phyloP scores from a whole-genome alignment of 1,139 yeast genomes.

The Saccharomycopsis crataegensis region DNA sequence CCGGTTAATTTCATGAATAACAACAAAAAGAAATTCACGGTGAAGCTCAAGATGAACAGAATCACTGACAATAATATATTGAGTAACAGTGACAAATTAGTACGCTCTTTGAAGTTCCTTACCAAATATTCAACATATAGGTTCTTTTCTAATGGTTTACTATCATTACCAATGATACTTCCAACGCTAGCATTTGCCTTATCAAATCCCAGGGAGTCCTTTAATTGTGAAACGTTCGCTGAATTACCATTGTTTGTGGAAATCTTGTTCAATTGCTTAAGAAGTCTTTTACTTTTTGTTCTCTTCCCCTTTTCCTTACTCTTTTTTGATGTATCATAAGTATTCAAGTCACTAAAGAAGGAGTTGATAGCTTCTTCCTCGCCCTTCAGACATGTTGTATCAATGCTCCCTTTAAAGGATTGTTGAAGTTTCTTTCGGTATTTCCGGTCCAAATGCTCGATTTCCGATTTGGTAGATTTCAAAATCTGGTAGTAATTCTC shows the following conservation, averaged over 20 bases:
- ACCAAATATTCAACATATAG: slow-evolving; percentile 15
- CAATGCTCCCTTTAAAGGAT: background rate
- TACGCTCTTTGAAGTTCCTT: slow-evolving; percentile 12
- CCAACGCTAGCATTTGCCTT: background rate
- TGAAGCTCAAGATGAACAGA: slow-evolving; percentile 1
- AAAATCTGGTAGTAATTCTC: background rate
- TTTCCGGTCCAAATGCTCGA: background rate
- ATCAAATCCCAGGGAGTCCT: too few species aligned
- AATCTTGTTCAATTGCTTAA: too few species aligned
- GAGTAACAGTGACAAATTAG: slow-evolving; percentile 2
- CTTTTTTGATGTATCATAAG: too few species aligned
- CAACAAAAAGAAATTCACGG: slow-evolving; percentile 3
- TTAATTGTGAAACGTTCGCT: too few species aligned
- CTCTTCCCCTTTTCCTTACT: too few species aligned
- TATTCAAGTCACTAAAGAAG: too few species aligned
- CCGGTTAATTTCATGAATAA: slow-evolving; percentile 1
- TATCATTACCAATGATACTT: background rate
- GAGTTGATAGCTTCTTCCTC: too few species aligned
- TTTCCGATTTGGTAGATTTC: background rate
- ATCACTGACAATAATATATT: slow-evolving; percentile 8
- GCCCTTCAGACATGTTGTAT: too few species aligned
- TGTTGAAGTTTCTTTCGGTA: slow-evolving; percentile 1
- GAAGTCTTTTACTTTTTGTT: too few species aligned
- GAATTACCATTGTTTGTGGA: too few species aligned
- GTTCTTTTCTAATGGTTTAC: background rate